phyloP scores from a whole-genome alignment of 2,329 filamentous ascomycete species.

The Lachnellula hyalina region DNA sequence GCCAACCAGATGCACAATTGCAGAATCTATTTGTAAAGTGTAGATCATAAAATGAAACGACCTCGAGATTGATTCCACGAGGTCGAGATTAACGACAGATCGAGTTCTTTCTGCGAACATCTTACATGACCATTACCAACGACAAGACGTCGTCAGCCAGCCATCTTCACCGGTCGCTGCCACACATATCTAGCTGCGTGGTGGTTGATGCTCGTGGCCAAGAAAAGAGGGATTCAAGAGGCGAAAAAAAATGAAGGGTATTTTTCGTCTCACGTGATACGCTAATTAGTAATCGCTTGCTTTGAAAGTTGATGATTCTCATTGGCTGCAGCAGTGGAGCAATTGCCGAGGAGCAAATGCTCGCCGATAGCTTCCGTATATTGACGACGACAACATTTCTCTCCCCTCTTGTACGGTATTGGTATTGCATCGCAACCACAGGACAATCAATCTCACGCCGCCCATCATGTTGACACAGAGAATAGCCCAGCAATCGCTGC shows the following conservation, averaged over 20 bases:
- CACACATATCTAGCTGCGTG: constrained; percentile 28
- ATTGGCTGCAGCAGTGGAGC: constrained; percentile 11
- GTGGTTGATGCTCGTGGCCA: constrained; percentile 31
- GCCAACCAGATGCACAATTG: too few relatives aligned
- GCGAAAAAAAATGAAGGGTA: constrained; percentile 18
- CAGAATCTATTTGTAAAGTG: constrained; percentile 7
- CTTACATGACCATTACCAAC: constrained; percentile 19
- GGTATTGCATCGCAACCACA: background rate
- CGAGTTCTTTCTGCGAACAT: constrained; percentile 32
- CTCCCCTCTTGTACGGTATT: background rate
- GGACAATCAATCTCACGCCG: constrained; percentile 1
- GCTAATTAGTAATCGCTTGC: background rate
- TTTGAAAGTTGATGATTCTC: constrained; percentile 14
- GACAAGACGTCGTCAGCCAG: constrained; percentile 29
- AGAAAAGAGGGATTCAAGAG: constrained; percentile 11
- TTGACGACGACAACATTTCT: constrained; percentile 23
- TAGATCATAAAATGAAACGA: constrained; percentile 39
- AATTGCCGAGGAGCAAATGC: constrained; percentile 15
- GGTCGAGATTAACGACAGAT: constrained; percentile 38
- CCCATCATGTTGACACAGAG: constrained; percentile 40
- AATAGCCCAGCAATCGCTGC: constrained; percentile 39
- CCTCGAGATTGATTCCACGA: constrained; percentile 31
- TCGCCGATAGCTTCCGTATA: constrained; percentile 18
- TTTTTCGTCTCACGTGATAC: constrained; percentile 11
- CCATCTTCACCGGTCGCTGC: constrained; percentile 23